phyloP scores from a whole-genome alignment of 83 land plant species.

The Picea mariana region DNA sequence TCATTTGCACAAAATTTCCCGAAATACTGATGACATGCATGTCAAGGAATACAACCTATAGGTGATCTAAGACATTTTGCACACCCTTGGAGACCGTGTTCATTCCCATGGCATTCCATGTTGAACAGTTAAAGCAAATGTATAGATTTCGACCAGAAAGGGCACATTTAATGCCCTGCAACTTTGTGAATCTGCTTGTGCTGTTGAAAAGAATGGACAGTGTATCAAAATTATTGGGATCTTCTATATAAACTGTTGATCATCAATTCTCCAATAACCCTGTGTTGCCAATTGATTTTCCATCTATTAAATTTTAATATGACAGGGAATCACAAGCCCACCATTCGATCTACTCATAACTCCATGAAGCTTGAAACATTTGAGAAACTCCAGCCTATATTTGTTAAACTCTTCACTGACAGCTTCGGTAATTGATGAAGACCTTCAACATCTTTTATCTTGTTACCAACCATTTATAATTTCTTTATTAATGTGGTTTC shows the following conservation, averaged over 20 bases:
- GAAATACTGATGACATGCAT: constrained; percentile 89
- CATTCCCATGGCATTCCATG: constrained; percentile 98
- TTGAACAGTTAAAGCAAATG: constrained; percentile 65
- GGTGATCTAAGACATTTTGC: constrained; percentile 55
- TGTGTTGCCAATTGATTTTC: too few relatives aligned
- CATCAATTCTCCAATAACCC: too few relatives aligned
- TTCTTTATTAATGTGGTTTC: too few relatives aligned
- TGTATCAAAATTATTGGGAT: constrained; percentile 62
- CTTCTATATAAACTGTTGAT: constrained; percentile 54
- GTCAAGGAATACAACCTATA: constrained; percentile 71
- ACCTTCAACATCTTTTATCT: too few relatives aligned
- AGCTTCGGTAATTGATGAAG: too few relatives aligned
- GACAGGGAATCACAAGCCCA: too few relatives aligned
- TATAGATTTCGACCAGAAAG: constrained; percentile 77
- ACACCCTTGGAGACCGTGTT: constrained; percentile 61
- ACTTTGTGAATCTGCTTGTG: constrained; percentile 84
- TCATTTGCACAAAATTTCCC: constrained; percentile 88
- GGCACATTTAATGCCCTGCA: constrained; percentile 57
- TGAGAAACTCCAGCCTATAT: too few relatives aligned
- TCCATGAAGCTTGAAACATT: too few relatives aligned
- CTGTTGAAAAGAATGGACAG: constrained; percentile 72
- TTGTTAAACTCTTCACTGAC: too few relatives aligned
- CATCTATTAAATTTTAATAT: too few relatives aligned
- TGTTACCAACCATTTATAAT: too few relatives aligned
- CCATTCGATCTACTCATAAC: too few relatives aligned